These are phyloP conservation scores for Nannochloris sp. DNA, from an alignment of 139 green algal species.

Conservation along the genomic window DNA sequence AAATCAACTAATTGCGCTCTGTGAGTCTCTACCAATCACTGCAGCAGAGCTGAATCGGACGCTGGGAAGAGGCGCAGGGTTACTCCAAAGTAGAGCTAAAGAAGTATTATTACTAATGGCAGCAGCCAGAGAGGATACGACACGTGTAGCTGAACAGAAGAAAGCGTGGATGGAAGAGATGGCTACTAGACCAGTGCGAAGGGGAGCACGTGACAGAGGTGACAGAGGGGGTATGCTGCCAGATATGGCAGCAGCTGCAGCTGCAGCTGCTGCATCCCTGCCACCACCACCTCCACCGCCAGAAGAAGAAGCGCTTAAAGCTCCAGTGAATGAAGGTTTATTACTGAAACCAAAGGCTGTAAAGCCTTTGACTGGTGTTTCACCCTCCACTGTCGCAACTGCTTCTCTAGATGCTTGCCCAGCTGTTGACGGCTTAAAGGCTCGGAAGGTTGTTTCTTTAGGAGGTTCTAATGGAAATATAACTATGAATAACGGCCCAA, in stretches of 20 bases:
- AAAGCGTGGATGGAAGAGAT: neutral
- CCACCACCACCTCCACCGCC: neutral
- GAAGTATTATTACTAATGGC: conserved; percentile 5
- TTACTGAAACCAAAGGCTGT: conserved; percentile 4
- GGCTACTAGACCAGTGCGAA: neutral
- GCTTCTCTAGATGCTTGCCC: no score
- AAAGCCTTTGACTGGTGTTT: conserved; percentile 12
- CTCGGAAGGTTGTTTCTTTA: neutral
- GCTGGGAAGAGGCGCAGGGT: neutral
- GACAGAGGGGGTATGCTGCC: neutral
- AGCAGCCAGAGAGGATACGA: neutral
- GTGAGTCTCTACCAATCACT: conserved; percentile 29
- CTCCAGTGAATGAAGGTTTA: neutral
- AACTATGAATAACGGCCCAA: neutral
- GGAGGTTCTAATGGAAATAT: neutral
- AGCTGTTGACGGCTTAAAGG: neutral
- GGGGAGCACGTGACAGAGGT: neutral
- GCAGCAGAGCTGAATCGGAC: conserved; percentile 11
- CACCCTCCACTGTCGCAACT: no score
- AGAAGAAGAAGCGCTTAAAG: neutral
- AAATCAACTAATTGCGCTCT: conserved; percentile 60
- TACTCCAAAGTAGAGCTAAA: neutral
- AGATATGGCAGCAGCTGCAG: neutral
- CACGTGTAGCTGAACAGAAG: neutral
- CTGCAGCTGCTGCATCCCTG: neutral